Conservation (phyloP, 75 land plant genomes). For the Adiantum capillusveneris region DNA sequence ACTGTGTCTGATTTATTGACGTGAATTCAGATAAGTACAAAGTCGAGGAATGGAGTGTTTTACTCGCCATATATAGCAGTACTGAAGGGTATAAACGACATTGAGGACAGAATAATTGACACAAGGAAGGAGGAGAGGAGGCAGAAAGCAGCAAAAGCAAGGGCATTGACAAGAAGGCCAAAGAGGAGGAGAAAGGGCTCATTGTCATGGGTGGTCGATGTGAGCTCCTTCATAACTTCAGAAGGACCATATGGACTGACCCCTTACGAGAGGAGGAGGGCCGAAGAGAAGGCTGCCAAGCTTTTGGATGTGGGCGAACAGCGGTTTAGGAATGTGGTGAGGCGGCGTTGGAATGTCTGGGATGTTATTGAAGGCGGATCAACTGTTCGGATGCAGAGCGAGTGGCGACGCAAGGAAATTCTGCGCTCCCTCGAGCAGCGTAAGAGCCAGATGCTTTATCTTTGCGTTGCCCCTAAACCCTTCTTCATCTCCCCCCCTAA, state of each 20-base stretch:
- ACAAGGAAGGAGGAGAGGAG: constrained; percentile 5
- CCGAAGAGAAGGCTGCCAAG: constrained; percentile 1
- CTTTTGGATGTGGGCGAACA: constrained; percentile 1
- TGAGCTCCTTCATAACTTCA: neutral
- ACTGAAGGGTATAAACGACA: constrained; percentile 1
- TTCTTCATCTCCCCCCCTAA: constrained; percentile 6
- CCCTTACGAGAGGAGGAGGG: neutral
- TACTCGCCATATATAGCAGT: constrained; percentile 12
- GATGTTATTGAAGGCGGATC: neutral
- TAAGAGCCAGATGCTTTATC: neutral
- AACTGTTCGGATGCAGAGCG: neutral
- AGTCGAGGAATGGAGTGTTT: constrained; percentile 5
- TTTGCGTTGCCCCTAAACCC: neutral
- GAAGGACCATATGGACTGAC: constrained; percentile 5
- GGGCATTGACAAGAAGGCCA: neutral
- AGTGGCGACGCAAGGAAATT: neutral
- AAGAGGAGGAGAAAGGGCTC: neutral
- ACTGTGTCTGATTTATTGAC: too few relatives aligned
- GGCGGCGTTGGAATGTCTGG: neutral
- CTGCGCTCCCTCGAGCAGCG: neutral
- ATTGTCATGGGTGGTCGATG: neutral
- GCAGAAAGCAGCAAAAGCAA: neutral
- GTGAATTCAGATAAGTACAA: constrained; percentile 8
- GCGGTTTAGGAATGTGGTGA: neutral
- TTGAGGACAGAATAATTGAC: constrained; percentile 7